Conservation (phyloP, 1,284 basidiomycete species). For the Clitocybe nebularis region DNA sequence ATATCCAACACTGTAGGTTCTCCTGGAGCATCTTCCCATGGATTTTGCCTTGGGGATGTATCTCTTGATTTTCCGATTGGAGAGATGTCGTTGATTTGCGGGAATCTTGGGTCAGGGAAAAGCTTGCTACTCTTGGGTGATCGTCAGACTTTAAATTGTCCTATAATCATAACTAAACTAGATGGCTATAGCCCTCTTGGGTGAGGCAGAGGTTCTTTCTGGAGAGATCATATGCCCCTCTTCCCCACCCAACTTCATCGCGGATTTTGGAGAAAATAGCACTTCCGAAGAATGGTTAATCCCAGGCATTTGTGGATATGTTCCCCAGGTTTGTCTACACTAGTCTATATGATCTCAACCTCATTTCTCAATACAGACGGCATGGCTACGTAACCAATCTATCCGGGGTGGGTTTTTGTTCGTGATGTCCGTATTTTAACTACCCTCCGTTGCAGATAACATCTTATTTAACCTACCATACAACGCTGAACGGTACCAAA, state of each 20-base stretch:
- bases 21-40: constrained; percentile 64
- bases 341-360: neutral
- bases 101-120: constrained; percentile 73
- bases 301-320: constrained; percentile 69
- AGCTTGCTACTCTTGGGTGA: constrained; percentile 62
- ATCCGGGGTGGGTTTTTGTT: constrained; percentile 69
- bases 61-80: constrained; percentile 40
- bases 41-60: constrained; percentile 64
- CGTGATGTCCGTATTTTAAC: no score
- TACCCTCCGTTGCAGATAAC: no score
- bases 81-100: constrained; percentile 75
- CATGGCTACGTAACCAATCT: constrained; percentile 80
- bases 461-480: constrained; percentile 79
- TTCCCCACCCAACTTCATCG: constrained; percentile 67
- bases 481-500: constrained; percentile 62
- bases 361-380: constrained; percentile 30
- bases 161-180: neutral
- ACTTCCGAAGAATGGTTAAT: constrained; percentile 60
- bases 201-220: constrained; percentile 74
- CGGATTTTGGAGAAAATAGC: constrained; percentile 37
- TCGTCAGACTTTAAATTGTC: constrained; percentile 6
- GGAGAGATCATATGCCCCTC: constrained; percentile 71
- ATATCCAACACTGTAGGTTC: constrained; percentile 60
- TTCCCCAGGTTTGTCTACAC: constrained; percentile 61
- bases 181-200: constrained; percentile 58